Conservation (phyloP, 441 rosid species). For the Populus hybrid region DNA sequence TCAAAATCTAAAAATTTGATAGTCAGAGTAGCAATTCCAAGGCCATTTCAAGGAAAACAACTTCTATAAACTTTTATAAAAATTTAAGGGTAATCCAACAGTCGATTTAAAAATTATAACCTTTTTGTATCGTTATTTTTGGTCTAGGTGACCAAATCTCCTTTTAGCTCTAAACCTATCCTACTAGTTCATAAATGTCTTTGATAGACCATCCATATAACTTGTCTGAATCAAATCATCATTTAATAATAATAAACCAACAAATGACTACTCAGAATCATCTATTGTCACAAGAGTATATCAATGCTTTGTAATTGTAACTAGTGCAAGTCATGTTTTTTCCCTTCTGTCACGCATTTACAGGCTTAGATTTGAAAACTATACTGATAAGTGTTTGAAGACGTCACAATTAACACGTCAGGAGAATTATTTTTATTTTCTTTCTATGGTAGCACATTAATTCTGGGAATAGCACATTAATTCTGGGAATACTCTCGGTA, state of each 20-base stretch:
- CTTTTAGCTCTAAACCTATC: too few relatives aligned
- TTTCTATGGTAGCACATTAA: neutral
- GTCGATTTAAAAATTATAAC: fast-evolving
- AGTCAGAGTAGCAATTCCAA: too few relatives aligned
- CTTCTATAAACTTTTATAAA: fast-evolving
- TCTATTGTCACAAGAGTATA: too few relatives aligned
- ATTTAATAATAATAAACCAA: too few relatives aligned
- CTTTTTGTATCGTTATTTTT: fast-evolving
- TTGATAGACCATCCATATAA: too few relatives aligned
- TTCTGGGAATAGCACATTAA: too few relatives aligned
- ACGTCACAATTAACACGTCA: neutral
- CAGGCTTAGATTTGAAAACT: neutral
- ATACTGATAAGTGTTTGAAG: neutral
- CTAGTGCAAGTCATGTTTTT: neutral
- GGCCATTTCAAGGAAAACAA: fast-evolving
- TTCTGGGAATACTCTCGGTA: too few relatives aligned
- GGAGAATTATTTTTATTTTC: neutral
- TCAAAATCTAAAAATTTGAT: too few relatives aligned
- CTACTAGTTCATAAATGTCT: too few relatives aligned
- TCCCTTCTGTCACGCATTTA: neutral
- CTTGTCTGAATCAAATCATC: fast-evolving
- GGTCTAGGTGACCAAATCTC: too few relatives aligned
- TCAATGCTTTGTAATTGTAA: neutral
- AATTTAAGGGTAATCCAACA: too few relatives aligned
- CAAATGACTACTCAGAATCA: too few relatives aligned